Base-by-base conservation (phyloP, 345 rosid genomes). In the Gossypium bickii region DNA sequence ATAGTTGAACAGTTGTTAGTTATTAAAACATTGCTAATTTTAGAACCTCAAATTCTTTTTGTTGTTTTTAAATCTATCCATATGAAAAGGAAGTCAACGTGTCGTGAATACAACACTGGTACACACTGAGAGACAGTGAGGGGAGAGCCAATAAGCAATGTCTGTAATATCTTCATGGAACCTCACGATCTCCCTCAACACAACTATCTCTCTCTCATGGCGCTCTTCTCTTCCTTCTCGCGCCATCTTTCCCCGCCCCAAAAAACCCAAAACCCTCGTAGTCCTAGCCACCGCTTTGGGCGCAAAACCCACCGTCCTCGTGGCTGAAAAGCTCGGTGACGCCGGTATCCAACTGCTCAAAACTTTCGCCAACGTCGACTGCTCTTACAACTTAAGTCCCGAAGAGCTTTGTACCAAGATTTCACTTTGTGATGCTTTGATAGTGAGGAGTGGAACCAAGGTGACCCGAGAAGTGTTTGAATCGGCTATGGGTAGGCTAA, bases 331-430 rank as follows among this genome's bases (percentile, higher is more conserved):
- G 82, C 86, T 87, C 22, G 86, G 84, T 0, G 81, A 85, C 1
- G 80, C 85, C 0, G 90, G 90, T 59, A 67, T 87, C 2, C 64
- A 85, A 22, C 70, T 85, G 0, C 73, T 87, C 1, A 85, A 75
- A 51, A 74, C 71, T 53, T 82, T 72, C 70, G 83, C 90, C 29
- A 83, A 87, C 57, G 88, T 87, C 17, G 90, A 87, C 59, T 87
- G 88, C 80, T 85, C 90, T 0, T 85, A 83, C 56, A 84, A 87
- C 79, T 79, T 87, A 12, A 81, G 81, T 52, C 78, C 83, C 4
- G 87, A 87, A 75, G 88, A 87, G 83, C 82, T 87, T 24, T 83
- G 86, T 78, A 85, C 90, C 38, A 87, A 85, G 85, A 87, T 87
- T 77, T 83, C 90, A 0, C 84, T 85, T 0, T 87, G 86, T 27